phyloP scores from a whole-genome alignment of 345 rosid genomes.

The Jatropha curcas region DNA sequence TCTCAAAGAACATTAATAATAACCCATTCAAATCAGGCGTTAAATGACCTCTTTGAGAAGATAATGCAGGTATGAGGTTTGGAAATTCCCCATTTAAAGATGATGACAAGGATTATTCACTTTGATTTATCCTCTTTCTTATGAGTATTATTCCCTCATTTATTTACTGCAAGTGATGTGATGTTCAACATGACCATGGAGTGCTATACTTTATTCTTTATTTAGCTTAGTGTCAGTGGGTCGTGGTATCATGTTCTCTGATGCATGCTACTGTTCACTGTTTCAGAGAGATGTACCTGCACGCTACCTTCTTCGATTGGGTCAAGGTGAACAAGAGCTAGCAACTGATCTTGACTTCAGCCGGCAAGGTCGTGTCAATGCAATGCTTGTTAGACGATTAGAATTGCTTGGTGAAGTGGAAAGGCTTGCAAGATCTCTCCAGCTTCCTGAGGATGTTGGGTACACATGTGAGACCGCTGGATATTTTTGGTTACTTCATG shows the following conservation, averaged over 20 bases:
- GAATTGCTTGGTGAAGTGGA: slow-evolving; percentile 93
- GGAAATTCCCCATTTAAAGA: not conserved
- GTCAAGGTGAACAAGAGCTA: slow-evolving; percentile 99
- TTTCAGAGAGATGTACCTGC: slow-evolving; percentile 99
- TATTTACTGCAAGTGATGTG: not conserved
- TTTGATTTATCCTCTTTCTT: not conserved
- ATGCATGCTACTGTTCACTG: slow-evolving; percentile 19
- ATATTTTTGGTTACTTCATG: slow-evolving; percentile 98
- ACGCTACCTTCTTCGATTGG: slow-evolving; percentile 98
- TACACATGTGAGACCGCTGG: slow-evolving; percentile 99
- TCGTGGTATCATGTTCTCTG: slow-evolving; percentile 11
- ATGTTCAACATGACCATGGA: not conserved
- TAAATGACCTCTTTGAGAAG: slow-evolving; percentile 98
- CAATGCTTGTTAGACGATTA: slow-evolving; percentile 95
- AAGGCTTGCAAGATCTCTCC: slow-evolving; percentile 93
- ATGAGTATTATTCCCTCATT: not conserved
- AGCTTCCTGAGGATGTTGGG: slow-evolving; percentile 95
- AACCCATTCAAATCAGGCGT: slow-evolving; percentile 97
- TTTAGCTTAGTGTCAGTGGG: slow-evolving; percentile 3
- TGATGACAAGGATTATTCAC: not conserved
- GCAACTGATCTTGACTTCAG: slow-evolving; percentile 98
- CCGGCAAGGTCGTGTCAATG: slow-evolving; percentile 97
- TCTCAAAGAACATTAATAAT: slow-evolving; percentile 96
- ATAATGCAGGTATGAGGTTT: slow-evolving; percentile 72
- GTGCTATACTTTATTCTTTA: slow-evolving; percentile 2